Evolutionary conservation across 2,329 filamentous ascomycete species (phyloP), one percentile per base, ranked within the genome.

Genomic region (Monilinia vaccinii-corymbosi): DNA sequence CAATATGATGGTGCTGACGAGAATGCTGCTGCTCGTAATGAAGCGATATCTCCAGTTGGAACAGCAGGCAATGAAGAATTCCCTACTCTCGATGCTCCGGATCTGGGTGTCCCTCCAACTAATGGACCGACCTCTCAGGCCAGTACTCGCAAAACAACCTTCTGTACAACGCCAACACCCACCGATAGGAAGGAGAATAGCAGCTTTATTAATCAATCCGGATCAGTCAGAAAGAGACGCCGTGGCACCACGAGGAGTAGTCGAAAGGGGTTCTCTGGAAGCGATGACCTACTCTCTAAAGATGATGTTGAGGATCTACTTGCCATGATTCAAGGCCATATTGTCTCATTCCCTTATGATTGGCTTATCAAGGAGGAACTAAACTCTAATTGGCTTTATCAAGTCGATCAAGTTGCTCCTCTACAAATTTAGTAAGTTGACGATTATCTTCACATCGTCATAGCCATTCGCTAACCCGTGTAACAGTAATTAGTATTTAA

Each of bases 341-440:
- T 99, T 56, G 92, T 99, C 31, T 78, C 90, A 64, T 99, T 95
- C 78, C 94, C 94, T 7, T 96, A 97, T 74, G 91, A 99, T 70
- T 99, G 95, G 91, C 82, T 96, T 58, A 83, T 88, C 68, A 88
- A 87, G 60, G 94, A 97, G 75, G 94, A 97, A 77, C 84, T 86
- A 70, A 92, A 91, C 66, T 90, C 91, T 60, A 96, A 97, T 71
- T 99, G 94, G 94, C 82, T 97, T 64, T 97, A 96, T 75, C 91
- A 93, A 71, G 90, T 97, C 60, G 94, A 99, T 73, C 88, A 95
- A 73, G 87, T 99, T 72, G 95, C 94, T 68, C 94, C 94, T 60
- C 79, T 99, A 75, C 91, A 97, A 76, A 97, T 99, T 70, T 99
- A 99, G 89, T 91, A 80, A 86, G 88, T 81, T 44, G 10, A 53